Evolutionary conservation across 1,139 yeast species (phyloP).

Genomic region (Sugiyamaella grinbergsii): DNA sequence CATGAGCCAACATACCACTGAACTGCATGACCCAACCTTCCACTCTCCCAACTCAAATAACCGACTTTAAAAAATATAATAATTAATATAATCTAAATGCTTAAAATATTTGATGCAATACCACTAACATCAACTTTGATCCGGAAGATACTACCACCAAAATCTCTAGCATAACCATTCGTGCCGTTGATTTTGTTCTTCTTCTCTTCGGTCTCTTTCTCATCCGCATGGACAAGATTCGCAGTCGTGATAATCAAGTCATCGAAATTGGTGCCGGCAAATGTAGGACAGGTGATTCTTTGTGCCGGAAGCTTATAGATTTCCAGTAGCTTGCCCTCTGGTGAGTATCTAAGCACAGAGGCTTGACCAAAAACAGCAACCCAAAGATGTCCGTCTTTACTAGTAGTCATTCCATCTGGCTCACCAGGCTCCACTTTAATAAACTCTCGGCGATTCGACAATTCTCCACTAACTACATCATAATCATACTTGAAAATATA

Average conservation of each 20-base stretch:
- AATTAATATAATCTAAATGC: conserved; percentile 1
- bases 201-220: conserved; percentile 16
- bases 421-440: conserved; percentile 21
- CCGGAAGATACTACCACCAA: conserved; percentile 58
- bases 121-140: conserved; percentile 38
- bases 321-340: conserved; percentile 54
- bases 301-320: conserved; percentile 61
- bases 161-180: conserved; percentile 42
- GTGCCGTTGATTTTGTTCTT: conserved; percentile 15
- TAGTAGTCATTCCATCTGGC: conserved; percentile 81
- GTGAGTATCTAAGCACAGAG: conserved; percentile 54
- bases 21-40: too few species aligned
- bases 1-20: too few species aligned
- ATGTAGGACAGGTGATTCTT: conserved; percentile 66
- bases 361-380: conserved; percentile 68
- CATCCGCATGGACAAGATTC: conserved; percentile 48
- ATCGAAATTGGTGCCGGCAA: conserved; percentile 63
- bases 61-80: not conserved
- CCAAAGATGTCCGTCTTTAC: conserved; percentile 63
- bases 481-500: conserved; percentile 66
- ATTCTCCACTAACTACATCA: conserved; percentile 49
- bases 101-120: conserved; percentile 8
- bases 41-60: too few species aligned
- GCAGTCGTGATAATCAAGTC: conserved; percentile 73
- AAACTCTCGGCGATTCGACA: conserved; percentile 50